phyloP scores from a whole-genome alignment of 2,329 filamentous ascomycete genomes.

The Sclerotinia subarctica region DNA sequence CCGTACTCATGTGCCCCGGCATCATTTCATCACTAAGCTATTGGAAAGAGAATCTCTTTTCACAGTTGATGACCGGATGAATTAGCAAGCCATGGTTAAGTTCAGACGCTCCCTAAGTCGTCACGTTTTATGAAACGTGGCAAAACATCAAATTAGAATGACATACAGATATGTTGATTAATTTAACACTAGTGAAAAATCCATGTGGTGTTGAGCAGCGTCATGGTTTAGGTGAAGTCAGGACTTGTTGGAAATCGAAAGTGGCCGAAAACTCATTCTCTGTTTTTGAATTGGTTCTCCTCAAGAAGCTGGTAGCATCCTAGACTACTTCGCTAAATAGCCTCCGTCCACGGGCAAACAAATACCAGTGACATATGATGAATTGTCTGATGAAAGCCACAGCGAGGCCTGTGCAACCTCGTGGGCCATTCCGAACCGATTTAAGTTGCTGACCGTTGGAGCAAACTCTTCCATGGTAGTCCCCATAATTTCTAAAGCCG shows the following conservation, averaged over 20 bases:
- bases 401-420: constrained; percentile 26
- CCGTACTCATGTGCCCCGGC: background rate
- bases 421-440: constrained; percentile 18
- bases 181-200: background rate
- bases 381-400: constrained; percentile 41
- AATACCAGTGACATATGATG: constrained; percentile 34
- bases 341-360: constrained; percentile 36
- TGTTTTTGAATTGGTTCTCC: background rate
- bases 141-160: background rate
- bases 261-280: background rate
- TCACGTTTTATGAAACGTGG: background rate
- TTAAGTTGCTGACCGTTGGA: constrained; percentile 36
- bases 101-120: background rate
- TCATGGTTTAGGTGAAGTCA: background rate
- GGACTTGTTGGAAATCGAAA: no score
- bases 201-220: background rate
- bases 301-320: background rate
- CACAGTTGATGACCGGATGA: background rate
- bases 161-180: background rate
- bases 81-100: background rate
- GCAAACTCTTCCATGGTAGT: constrained; percentile 43
- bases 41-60: background rate
- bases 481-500: constrained; percentile 43
- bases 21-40: background rate
- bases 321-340: background rate